Conservation (phyloP, 345 rosid species). For the thale cress (Arabidopsis thaliana) region DNA sequence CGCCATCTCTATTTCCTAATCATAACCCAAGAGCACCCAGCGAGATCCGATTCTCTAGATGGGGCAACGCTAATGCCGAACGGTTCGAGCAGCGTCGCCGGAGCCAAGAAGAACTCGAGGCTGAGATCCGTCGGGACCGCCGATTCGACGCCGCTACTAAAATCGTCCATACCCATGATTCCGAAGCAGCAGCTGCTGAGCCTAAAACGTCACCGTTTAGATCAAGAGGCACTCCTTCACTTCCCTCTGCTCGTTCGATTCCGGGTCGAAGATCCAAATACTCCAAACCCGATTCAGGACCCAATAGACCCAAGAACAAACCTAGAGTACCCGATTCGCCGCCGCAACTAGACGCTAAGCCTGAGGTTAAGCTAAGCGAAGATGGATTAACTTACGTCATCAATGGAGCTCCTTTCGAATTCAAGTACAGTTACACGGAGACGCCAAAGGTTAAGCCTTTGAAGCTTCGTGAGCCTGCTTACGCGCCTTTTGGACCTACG, state of each 20-base stretch:
- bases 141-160: slow-evolving; percentile 64
- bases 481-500: slow-evolving; percentile 83
- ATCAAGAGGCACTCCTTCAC: slow-evolving; percentile 77
- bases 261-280: slow-evolving; percentile 83
- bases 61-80: slow-evolving; percentile 82
- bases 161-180: slow-evolving; percentile 47
- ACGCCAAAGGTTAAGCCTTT: slow-evolving; percentile 81
- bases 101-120: slow-evolving; percentile 68
- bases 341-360: slow-evolving; percentile 48
- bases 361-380: slow-evolving; percentile 57
- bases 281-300: slow-evolving; percentile 57
- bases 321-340: slow-evolving; percentile 37
- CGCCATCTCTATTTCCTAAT: slow-evolving; percentile 47
- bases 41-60: slow-evolving; percentile 69
- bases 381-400: slow-evolving; percentile 76
- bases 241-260: slow-evolving; percentile 74
- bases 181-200: slow-evolving; percentile 40
- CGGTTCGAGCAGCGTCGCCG: slow-evolving; percentile 69
- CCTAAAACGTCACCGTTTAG: slow-evolving; percentile 48
- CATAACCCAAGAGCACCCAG: slow-evolving; percentile 48
- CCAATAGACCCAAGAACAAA: slow-evolving; percentile 50
- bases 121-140: slow-evolving; percentile 69
- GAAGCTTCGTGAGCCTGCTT: slow-evolving; percentile 78
- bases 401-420: slow-evolving; percentile 92
- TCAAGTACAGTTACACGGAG: slow-evolving; percentile 95